Conservation (phyloP, 768 basidiomycete species). For the Holtermanniella nyarrowii region DNA sequence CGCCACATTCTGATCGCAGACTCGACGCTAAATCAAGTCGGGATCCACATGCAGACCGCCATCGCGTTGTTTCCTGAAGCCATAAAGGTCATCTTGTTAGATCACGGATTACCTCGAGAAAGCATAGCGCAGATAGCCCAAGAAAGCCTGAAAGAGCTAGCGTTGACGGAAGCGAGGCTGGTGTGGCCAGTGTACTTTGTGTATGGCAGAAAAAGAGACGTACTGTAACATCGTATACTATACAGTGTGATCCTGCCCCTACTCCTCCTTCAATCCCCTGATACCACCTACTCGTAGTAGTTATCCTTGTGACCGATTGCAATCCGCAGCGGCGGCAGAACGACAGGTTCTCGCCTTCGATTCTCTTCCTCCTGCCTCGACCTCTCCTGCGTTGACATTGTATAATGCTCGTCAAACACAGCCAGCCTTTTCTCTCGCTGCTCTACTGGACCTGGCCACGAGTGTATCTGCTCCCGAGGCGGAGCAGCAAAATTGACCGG, state of each 20-base stretch:
- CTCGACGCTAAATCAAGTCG: neutral
- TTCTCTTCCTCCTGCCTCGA: neutral
- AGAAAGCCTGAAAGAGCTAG: neutral
- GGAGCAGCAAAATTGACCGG: neutral
- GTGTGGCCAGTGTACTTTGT: neutral
- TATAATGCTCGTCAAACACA: neutral
- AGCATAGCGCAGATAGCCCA: neutral
- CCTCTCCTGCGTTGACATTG: no score
- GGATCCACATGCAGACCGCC: neutral
- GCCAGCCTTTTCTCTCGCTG: neutral
- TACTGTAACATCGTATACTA: no score
- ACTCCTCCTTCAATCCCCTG: neutral
- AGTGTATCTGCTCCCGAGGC: neutral
- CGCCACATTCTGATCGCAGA: neutral
- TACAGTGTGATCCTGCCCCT: no score
- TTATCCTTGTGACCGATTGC: constrained; percentile 5
- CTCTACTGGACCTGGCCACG: neutral
- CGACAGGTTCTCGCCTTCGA: neutral
- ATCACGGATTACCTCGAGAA: neutral
- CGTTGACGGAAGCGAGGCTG: neutral
- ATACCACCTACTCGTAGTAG: constrained; percentile 1
- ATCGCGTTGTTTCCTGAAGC: neutral
- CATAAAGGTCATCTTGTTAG: neutral
- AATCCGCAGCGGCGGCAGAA: constrained; percentile 1
- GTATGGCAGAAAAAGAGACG: neutral